Evolutionary conservation across 2,329 filamentous ascomycete genomes (phyloP), one percentile per base, ranked within the genome.

Genomic region (Fusarium begoniae): DNA sequence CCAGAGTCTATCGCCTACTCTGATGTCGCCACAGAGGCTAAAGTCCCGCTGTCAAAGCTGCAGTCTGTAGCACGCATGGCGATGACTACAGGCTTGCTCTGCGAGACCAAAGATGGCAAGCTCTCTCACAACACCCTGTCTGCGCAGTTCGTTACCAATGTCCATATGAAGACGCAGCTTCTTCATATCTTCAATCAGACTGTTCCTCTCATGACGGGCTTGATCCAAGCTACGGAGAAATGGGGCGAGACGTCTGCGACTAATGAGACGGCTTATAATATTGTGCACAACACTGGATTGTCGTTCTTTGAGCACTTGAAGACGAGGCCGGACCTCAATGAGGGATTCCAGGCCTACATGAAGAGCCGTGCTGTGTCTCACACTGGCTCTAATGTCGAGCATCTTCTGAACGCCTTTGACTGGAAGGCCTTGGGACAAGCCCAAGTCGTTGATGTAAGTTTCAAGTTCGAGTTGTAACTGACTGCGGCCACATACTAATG

Each of bases 61-160:
- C 44, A 57, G 24, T 68, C 70, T 1, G 57, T 75, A 3, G 62
- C 78, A 8, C 81, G 84, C 5, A 83, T 84, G 79, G 82, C 82
- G 4, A 84, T 85, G 74, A 81, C 80, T 2, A 75, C 72, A 43
- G 70, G 74, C 1, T 62, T 85, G 9, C 78, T 85, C 28, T 48
- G 60, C 22, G 83, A 85, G 58, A 78, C 77, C 1, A 63, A 63
- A 13, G 66, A 79, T 13, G 68, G 66, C 18, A n/a, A 62, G 8
- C 57, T 85, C 4, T 78, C 78, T 2, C 84, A 85, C 54, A 81
- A 69, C 12, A 62, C 75, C 0, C 65, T 79, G 2, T 85, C 84
- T 8, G 75, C 75, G 2, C 64, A 79, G 2, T 74, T 85, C 5
- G 69, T 72, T 2, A 69, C 63, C 0, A 69, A 82, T 43, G 43